Conservation (phyloP, 2,329 filamentous ascomycete species). For the Cordyceps javanica region DNA sequence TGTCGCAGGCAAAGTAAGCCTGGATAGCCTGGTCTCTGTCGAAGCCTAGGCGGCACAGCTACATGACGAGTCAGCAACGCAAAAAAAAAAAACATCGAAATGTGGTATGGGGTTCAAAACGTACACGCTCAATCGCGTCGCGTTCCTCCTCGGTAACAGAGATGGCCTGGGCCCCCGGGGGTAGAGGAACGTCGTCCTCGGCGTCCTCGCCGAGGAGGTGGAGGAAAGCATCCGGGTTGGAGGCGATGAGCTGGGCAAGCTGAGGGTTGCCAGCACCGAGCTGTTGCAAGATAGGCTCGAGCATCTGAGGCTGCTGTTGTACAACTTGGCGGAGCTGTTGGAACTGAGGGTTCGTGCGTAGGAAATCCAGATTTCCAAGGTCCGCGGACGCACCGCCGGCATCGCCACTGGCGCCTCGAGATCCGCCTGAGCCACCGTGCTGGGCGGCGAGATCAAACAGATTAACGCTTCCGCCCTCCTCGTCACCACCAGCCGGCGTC, state of each 20-base stretch:
- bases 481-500: constrained; percentile 39
- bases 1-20: constrained; percentile 98
- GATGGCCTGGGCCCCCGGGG: constrained; percentile 83
- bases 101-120: constrained; percentile 12
- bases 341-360: constrained; percentile 94
- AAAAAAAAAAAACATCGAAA: not conserved
- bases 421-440: constrained; percentile 44
- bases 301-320: constrained; percentile 96
- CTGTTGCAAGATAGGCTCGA: constrained; percentile 95
- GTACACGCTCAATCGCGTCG: constrained; percentile 90
- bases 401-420: constrained; percentile 35
- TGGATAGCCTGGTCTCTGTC: constrained; percentile 90
- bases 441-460: constrained; percentile 90
- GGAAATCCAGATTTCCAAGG: constrained; percentile 80
- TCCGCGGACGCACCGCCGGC: constrained; percentile 48
- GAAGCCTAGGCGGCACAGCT: constrained; percentile 92
- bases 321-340: constrained; percentile 96
- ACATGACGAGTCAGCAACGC: not conserved
- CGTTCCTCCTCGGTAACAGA: constrained; percentile 92
- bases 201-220: constrained; percentile 82
- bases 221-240: constrained; percentile 90
- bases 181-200: constrained; percentile 76
- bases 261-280: constrained; percentile 92
- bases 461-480: constrained; percentile 68
- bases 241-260: constrained; percentile 83